phyloP scores from a whole-genome alignment of 305 asterid genomes.

The Fraxinus sp. region DNA sequence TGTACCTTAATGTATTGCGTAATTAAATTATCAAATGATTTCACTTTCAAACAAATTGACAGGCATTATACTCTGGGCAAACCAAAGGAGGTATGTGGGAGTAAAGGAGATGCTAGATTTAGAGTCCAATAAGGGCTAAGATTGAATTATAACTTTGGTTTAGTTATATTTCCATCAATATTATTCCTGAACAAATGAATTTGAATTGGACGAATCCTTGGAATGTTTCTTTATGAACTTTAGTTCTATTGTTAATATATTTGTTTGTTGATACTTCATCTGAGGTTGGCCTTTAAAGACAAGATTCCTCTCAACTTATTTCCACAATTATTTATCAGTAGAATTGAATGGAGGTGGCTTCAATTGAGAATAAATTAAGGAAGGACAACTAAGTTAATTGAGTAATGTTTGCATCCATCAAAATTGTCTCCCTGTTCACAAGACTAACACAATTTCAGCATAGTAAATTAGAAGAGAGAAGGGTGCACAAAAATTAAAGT shows the following conservation, averaged over 20 bases:
- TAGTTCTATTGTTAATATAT: neutral
- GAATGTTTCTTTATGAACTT: neutral
- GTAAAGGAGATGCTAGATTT: neutral
- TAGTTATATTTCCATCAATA: neutral
- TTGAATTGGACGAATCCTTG: neutral
- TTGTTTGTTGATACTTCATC: neutral
- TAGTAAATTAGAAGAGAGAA: neutral
- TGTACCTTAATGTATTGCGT: neutral
- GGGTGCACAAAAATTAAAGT: neutral
- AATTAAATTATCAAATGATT: neutral
- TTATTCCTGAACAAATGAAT: neutral
- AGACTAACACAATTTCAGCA: neutral
- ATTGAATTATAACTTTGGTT: neutral
- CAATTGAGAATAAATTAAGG: neutral
- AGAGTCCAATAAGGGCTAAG: neutral
- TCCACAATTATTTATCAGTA: neutral
- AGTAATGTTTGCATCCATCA: neutral
- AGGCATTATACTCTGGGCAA: neutral
- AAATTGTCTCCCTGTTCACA: neutral
- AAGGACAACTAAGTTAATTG: neutral
- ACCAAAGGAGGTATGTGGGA: neutral
- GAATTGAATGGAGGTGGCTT: neutral
- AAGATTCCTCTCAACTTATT: slow-evolving; percentile 3
- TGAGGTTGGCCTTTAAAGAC: neutral
- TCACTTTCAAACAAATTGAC: neutral